Evolutionary conservation across 306 rosid genomes (phyloP).

Genomic region (Fragaria nilgerrensis): DNA sequence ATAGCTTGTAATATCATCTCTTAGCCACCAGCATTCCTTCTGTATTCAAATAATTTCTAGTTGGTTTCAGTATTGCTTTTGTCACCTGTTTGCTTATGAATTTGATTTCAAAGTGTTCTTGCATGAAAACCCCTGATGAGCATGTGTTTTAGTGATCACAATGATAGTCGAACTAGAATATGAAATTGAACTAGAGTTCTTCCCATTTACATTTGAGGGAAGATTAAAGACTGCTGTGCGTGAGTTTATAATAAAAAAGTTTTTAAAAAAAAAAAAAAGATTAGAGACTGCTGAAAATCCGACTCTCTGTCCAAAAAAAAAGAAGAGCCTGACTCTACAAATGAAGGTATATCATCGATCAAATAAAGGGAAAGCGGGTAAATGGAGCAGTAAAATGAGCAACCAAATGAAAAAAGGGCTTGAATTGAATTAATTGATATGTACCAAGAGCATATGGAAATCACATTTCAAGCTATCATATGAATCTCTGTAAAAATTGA

Average conservation of each 20-base stretch:
- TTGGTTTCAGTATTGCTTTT: background rate
- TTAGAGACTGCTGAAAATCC: background rate
- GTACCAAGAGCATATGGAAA: background rate
- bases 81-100: background rate
- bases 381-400: background rate
- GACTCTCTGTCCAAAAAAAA: background rate
- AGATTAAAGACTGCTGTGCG: background rate
- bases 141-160: background rate
- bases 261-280: too few relatives aligned
- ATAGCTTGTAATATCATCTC: conserved; percentile 6
- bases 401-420: background rate
- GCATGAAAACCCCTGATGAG: background rate
- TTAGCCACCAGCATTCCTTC: background rate
- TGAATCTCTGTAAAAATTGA: conserved; percentile 24
- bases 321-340: too few relatives aligned
- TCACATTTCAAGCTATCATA: conserved; percentile 11
- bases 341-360: too few relatives aligned
- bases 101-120: background rate
- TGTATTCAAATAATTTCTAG: background rate
- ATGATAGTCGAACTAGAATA: background rate
- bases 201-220: background rate
- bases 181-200: background rate
- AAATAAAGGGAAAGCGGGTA: background rate
- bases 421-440: background rate
- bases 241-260: too few relatives aligned